phyloP scores from a whole-genome alignment of 352 stramenopile genomes.

The Globisporangium mamillatum region DNA sequence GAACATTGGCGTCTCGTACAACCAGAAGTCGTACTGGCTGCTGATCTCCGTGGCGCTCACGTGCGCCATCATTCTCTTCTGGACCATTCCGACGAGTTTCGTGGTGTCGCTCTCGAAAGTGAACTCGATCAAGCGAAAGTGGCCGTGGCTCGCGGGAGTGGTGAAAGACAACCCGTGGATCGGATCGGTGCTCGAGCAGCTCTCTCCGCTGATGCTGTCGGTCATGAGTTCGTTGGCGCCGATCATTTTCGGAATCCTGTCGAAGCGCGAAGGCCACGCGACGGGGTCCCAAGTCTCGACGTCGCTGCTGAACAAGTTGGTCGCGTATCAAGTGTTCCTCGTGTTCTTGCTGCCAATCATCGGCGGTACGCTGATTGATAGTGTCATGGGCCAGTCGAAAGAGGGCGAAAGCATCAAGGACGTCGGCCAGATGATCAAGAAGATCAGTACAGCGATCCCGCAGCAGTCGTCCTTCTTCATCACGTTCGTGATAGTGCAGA shows the following conservation, averaged over 20 bases:
- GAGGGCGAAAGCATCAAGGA: slow-evolving; percentile 39
- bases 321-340: slow-evolving; percentile 82
- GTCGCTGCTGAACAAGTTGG: slow-evolving; percentile 79
- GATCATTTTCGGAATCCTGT: slow-evolving; percentile 82
- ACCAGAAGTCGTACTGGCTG: slow-evolving; percentile 65
- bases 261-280: slow-evolving; percentile 75
- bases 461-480: slow-evolving; percentile 83
- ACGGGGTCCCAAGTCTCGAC: slow-evolving; percentile 58
- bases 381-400: slow-evolving; percentile 44
- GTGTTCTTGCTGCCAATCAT: slow-evolving; percentile 84
- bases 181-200: slow-evolving; percentile 65
- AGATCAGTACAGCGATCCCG: slow-evolving; percentile 61
- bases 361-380: slow-evolving; percentile 73
- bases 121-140: slow-evolving; percentile 46
- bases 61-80: slow-evolving; percentile 76
- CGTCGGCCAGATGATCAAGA: slow-evolving; percentile 41
- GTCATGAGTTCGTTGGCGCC: slow-evolving; percentile 77
- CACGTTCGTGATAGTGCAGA: slow-evolving; percentile 78
- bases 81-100: slow-evolving; percentile 77
- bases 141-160: slow-evolving; percentile 39
- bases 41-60: slow-evolving; percentile 61
- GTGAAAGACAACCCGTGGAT: slow-evolving; percentile 63
- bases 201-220: slow-evolving; percentile 75
- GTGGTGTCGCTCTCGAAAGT: slow-evolving; percentile 78
- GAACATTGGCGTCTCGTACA: slow-evolving; percentile 78